These are phyloP conservation scores for Auricularia auricula-judae DNA, from an alignment of 768 basidiomycete genomes.

Conservation along the genomic window DNA sequence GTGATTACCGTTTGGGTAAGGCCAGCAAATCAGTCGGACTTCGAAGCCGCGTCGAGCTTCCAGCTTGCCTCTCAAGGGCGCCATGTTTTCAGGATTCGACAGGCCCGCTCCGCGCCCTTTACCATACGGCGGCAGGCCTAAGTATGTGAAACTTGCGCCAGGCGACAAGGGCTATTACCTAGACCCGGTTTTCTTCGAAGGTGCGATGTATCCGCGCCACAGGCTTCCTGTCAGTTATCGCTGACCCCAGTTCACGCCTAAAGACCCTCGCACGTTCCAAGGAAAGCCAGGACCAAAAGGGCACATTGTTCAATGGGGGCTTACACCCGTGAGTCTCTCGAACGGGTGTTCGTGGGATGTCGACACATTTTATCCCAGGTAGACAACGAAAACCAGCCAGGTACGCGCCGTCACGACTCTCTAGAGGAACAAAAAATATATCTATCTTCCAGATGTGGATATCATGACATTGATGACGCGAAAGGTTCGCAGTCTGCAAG, in stretches of 20 bases:
- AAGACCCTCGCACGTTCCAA: constrained; percentile 15
- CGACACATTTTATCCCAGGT: constrained; percentile 6
- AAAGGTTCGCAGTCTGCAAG: constrained; percentile 10
- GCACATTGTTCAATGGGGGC: constrained; percentile 21
- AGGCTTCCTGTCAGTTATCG: background rate
- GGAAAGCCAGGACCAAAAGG: constrained; percentile 18
- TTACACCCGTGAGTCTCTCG: constrained; percentile 14
- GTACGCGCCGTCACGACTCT: constrained; percentile 7
- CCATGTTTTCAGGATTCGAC: background rate
- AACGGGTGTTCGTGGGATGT: background rate
- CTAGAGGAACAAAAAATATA: too few relatives aligned
- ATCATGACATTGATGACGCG: constrained; percentile 16
- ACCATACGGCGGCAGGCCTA: background rate
- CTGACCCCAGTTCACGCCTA: background rate
- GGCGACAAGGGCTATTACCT: constrained; percentile 18
- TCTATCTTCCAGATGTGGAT: constrained; percentile 4
- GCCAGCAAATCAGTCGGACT: background rate
- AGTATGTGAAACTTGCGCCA: constrained; percentile 15
- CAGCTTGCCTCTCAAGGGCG: background rate
- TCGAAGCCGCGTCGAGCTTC: background rate
- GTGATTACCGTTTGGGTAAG: background rate
- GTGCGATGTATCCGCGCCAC: constrained; percentile 7
- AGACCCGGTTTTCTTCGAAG: constrained; percentile 17
- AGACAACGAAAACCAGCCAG: constrained; percentile 9
- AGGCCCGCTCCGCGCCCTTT: background rate